Conservation (phyloP, 495 filamentous ascomycete species). For the Apodospora peruviana region DNA sequence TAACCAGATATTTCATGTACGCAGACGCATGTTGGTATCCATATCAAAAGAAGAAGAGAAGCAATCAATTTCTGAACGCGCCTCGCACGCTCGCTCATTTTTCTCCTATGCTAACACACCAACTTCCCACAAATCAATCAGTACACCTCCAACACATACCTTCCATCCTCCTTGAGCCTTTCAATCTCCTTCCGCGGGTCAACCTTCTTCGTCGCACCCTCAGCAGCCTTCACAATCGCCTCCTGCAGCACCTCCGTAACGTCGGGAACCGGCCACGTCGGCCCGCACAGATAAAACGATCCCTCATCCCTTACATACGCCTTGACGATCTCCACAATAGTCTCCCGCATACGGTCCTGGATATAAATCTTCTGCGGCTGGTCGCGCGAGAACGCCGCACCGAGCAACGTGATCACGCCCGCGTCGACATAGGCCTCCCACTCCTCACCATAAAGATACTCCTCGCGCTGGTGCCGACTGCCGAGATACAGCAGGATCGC, state of each 20-base stretch:
- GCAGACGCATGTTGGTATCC: too few species aligned
- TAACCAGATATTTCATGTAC: too few species aligned
- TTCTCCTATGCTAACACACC: too few species aligned
- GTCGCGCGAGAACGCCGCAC: slow-evolving; percentile 91
- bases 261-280: slow-evolving; percentile 98
- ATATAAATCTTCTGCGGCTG: slow-evolving; percentile 99
- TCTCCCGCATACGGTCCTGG: slow-evolving; percentile 94
- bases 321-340: slow-evolving; percentile 74
- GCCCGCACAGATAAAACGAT: slow-evolving; percentile 93
- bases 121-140: slow-evolving; percentile 28
- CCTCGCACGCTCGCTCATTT: too few species aligned
- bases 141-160: slow-evolving; percentile 96
- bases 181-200: slow-evolving; percentile 93
- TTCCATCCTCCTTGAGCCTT: slow-evolving; percentile 83
- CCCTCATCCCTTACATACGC: slow-evolving; percentile 87
- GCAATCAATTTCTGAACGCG: too few species aligned
- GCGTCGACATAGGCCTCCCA: slow-evolving; percentile 98
- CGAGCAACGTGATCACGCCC: slow-evolving; percentile 89
- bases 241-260: slow-evolving; percentile 91
- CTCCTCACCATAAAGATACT: slow-evolving; percentile 98
- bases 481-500: slow-evolving; percentile 94
- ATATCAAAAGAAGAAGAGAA: too few species aligned
- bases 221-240: slow-evolving; percentile 77
- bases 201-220: slow-evolving; percentile 65
- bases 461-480: slow-evolving; percentile 92